Conservation (phyloP, 371 early-diverging fungal genomes). For the Syncephalastrum contaminatum region DNA sequence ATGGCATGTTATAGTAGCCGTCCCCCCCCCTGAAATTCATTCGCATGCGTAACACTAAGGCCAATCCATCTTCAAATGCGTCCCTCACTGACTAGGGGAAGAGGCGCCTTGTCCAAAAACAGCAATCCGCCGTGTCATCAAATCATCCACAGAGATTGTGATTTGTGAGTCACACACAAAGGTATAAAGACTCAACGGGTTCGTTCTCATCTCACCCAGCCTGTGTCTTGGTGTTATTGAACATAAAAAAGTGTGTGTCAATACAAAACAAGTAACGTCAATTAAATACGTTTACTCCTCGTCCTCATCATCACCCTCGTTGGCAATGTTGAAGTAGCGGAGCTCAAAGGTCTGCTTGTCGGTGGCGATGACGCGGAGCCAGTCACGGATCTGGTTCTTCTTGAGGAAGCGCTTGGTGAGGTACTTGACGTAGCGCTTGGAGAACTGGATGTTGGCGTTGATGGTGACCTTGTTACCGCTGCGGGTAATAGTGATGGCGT, state of each 20-base stretch:
- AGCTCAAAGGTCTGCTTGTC: slow-evolving; percentile 93
- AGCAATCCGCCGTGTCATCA: background rate
- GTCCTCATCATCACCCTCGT: slow-evolving; percentile 83
- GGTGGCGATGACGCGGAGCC: slow-evolving; percentile 94
- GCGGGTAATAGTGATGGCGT: slow-evolving; percentile 83
- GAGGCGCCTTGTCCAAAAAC: too few relatives aligned
- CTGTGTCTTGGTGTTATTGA: slow-evolving; percentile 10
- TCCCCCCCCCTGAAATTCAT: too few relatives aligned
- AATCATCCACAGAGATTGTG: slow-evolving; percentile 54
- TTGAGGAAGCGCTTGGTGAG: slow-evolving; percentile 99
- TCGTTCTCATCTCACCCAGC: slow-evolving; percentile 68
- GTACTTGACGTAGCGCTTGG: slow-evolving; percentile 99
- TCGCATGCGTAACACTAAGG: too few relatives aligned
- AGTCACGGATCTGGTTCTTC: slow-evolving; percentile 98
- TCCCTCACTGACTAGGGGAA: too few relatives aligned
- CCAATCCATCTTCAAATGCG: too few relatives aligned
- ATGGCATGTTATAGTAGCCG: too few relatives aligned
- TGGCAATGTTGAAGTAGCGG: slow-evolving; percentile 93
- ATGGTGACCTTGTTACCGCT: slow-evolving; percentile 77
- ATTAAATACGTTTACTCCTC: slow-evolving; percentile 41
- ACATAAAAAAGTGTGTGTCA: slow-evolving; percentile 6
- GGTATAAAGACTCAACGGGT: slow-evolving; percentile 44
- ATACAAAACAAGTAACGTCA: slow-evolving; percentile 5
- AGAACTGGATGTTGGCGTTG: slow-evolving; percentile 78
- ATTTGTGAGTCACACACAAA: slow-evolving; percentile 40